A percentile compares a stretch with the other conserved stretches of the same genome.
phyloP scores from a whole-genome alignment of 164 flowering plant species.

The Dillenia turbinata region DNA sequence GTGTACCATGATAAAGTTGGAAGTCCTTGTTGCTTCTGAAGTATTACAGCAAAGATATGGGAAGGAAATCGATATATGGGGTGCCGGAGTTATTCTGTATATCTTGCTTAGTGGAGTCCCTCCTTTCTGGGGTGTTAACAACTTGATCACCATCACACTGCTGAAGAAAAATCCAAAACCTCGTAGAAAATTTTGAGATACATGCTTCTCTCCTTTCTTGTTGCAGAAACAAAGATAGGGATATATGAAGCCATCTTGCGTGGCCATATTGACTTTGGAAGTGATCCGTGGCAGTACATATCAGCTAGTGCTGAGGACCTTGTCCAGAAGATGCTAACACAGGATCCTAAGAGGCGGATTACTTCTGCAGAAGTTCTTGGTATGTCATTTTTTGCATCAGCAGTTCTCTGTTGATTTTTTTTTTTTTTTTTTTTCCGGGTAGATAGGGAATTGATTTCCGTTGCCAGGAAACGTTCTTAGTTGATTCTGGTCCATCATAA shows the following conservation, averaged over 20 bases:
- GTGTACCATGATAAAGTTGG: slow-evolving; percentile 84
- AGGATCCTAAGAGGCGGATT: slow-evolving; percentile 70
- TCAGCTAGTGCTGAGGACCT: slow-evolving; percentile 79
- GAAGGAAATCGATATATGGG: slow-evolving; percentile 90
- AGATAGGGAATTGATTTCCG: too few relatives aligned
- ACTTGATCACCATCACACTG: neutral
- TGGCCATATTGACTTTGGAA: slow-evolving; percentile 71
- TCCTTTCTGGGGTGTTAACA: slow-evolving; percentile 80
- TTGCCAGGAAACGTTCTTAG: too few relatives aligned
- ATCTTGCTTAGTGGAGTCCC: slow-evolving; percentile 81
- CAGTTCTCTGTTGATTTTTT: too few relatives aligned
- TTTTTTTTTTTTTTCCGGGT: too few relatives aligned
- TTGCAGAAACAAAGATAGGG: slow-evolving; percentile 75
- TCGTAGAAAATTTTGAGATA: neutral
- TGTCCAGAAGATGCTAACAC: slow-evolving; percentile 75
- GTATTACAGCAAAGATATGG: slow-evolving; percentile 78
- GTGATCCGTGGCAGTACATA: slow-evolving; percentile 79
- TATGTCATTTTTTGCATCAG: neutral
- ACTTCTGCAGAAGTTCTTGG: slow-evolving; percentile 81
- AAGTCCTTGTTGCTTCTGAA: slow-evolving; percentile 96
- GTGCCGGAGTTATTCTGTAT: slow-evolving; percentile 88
- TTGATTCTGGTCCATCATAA: too few relatives aligned
- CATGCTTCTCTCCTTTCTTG: slow-evolving; percentile 2
- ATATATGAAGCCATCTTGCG: slow-evolving; percentile 70
- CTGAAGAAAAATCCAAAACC: neutral